Conservation (phyloP, 2,329 filamentous ascomycete genomes). For the Ciborinia camelliae region DNA sequence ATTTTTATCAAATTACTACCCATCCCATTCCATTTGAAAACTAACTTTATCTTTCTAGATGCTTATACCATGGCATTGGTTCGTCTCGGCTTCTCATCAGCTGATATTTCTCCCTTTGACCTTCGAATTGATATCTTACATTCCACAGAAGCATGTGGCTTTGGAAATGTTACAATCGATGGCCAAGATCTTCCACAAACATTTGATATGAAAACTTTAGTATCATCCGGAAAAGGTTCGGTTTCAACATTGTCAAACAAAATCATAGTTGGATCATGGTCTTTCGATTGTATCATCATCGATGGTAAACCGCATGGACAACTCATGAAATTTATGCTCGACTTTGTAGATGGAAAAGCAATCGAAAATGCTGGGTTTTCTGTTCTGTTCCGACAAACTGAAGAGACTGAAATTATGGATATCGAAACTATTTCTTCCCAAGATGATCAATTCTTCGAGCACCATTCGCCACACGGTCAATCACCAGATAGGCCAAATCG, state of each 20-base stretch:
- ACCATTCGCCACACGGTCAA: conserved; percentile 26
- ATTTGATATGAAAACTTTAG: conserved; percentile 20
- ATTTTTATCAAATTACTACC: neutral
- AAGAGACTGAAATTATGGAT: conserved; percentile 42
- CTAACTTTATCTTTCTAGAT: conserved; percentile 13
- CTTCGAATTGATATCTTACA: conserved; percentile 47
- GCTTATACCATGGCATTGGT: conserved; percentile 26
- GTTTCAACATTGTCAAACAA: conserved; percentile 42
- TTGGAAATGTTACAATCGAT: conserved; percentile 48
- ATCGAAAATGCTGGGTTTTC: conserved; percentile 43
- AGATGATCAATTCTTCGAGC: conserved; percentile 29
- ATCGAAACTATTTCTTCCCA: conserved; percentile 42
- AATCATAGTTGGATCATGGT: conserved; percentile 46
- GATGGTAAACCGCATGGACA: conserved; percentile 44
- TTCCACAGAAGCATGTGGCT: conserved; percentile 46
- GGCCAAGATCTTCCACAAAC: conserved; percentile 43
- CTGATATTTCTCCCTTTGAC: conserved; percentile 24
- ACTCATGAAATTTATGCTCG: conserved; percentile 44
- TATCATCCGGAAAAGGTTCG: conserved; percentile 40
- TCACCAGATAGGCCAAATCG: conserved; percentile 16
- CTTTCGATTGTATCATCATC: conserved; percentile 45
- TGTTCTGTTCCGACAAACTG: conserved; percentile 47
- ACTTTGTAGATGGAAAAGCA: conserved; percentile 43
- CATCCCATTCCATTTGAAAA: accelerated
- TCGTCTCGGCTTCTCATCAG: conserved; percentile 26